Evolutionary conservation across 441 rosid species (phyloP), one percentile per base, ranked within the genome.

Genomic region (Pelargonium australe): DNA sequence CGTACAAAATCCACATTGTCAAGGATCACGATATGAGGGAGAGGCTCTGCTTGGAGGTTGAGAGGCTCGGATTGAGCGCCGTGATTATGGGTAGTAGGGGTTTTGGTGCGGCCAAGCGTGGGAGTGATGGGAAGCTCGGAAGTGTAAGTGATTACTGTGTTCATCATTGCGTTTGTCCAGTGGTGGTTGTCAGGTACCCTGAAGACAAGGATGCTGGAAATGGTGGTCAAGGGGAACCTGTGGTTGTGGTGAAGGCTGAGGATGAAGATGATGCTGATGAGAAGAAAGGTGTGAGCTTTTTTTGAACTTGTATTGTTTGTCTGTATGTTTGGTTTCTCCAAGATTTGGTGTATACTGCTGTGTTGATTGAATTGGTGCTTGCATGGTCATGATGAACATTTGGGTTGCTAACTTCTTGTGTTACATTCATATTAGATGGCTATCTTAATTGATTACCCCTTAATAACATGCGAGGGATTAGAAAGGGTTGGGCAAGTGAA

Each of bases 141-240:
- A 70, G 73, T 25, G 73, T 63, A 11, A 70, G 73, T 47, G 73
- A 86, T 76, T 88, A 88, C 74, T 88, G 89, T 3, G 93, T 88
- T 1, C 87, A 75, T 68, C 94, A 88, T 45, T 86, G 95, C 63
- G 89, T 80, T 61, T 88, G 95, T 72, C 95, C 91, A 1, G 91
- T 88, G 69, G 78, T 88, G 49, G 90, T 82, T 11, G 87, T 84
- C 57, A 80, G 88, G 53, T 80, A 73, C 70, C 79, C 90, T 0
- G 90, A 84, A 64, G 86, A 83, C 0, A 78, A 80, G 13, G 83
- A 82, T 2, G 80, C 70, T 47, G 79, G 45, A 0, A 74, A 62
- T 75, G 79, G 62, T 4, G 58, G 58, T 51, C 19, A 51, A 51
- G 58, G 19, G n/a, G 58, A 51, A 14, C 4, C 58, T 51, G 58